Evolutionary conservation across 306 rosid species (phyloP).

Genomic region (Medicago arabica): DNA sequence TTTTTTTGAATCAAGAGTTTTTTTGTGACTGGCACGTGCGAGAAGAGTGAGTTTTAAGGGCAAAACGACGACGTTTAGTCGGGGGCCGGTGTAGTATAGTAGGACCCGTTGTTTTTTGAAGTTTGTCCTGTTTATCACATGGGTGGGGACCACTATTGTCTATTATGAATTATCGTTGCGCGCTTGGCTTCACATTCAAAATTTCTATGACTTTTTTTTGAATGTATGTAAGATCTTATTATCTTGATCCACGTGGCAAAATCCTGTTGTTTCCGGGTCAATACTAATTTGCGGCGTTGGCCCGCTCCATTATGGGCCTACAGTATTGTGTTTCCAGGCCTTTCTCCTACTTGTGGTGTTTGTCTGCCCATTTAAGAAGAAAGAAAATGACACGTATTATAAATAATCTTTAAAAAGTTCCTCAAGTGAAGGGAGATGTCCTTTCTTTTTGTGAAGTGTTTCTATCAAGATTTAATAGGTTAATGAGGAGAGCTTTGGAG

Average conservation of each 20-base stretch:
- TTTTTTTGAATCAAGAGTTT: slow-evolving; percentile 33
- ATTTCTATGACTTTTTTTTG: background rate
- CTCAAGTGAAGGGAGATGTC: background rate
- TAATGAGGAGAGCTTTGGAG: too few species aligned
- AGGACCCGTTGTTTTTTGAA: slow-evolving; percentile 52
- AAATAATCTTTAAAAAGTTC: background rate
- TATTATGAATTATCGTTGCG: slow-evolving; percentile 57
- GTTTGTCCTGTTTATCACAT: slow-evolving; percentile 55
- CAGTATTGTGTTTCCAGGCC: background rate
- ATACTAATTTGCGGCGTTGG: background rate
- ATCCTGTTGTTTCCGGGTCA: too few species aligned
- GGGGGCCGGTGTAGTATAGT: slow-evolving; percentile 7
- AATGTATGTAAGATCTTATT: background rate
- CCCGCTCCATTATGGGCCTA: background rate
- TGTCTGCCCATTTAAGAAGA: background rate
- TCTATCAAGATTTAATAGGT: too few species aligned
- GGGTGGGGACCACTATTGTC: slow-evolving; percentile 68
- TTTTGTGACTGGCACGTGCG: slow-evolving; percentile 43
- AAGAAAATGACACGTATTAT: background rate
- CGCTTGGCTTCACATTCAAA: slow-evolving; percentile 90
- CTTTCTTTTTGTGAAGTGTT: too few species aligned
- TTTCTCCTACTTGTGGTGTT: background rate
- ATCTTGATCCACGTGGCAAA: background rate
- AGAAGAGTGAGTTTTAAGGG: background rate
- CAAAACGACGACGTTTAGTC: slow-evolving; percentile 54